phyloP scores from a whole-genome alignment of 1,284 basidiomycete genomes.

The Apiotrichum montevideense region DNA sequence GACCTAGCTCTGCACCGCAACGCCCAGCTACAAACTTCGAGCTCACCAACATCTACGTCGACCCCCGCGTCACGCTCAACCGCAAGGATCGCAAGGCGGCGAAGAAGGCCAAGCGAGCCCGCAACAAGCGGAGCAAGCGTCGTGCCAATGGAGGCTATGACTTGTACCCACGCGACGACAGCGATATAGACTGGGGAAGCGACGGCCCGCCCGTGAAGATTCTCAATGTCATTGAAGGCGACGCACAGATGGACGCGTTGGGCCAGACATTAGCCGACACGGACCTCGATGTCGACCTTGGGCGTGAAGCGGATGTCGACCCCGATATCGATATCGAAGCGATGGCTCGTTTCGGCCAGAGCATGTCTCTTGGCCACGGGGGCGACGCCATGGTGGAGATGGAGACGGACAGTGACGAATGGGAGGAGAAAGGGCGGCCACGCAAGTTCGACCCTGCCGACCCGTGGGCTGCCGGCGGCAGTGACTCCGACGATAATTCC shows the following conservation, averaged over 20 bases:
- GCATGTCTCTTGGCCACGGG: constrained; percentile 15
- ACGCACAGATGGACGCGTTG: constrained; percentile 15
- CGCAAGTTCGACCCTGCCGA: neutral
- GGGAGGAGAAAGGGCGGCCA: constrained; percentile 10
- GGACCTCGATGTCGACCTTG: constrained; percentile 9
- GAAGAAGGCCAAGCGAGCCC: constrained; percentile 26
- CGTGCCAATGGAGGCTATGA: constrained; percentile 11
- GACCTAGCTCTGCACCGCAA: neutral
- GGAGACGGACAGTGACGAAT: constrained; percentile 16
- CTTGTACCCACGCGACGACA: constrained; percentile 29
- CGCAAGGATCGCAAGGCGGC: constrained; percentile 25
- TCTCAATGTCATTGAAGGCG: neutral
- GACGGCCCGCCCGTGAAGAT: constrained; percentile 36
- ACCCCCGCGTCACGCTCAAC: constrained; percentile 19
- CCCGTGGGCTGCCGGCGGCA: constrained; percentile 9
- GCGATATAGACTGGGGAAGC: constrained; percentile 47
- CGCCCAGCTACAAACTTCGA: constrained; percentile 4
- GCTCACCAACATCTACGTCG: constrained; percentile 17
- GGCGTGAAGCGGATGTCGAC: constrained; percentile 19
- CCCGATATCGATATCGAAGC: constrained; percentile 25
- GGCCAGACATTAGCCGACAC: constrained; percentile 17
- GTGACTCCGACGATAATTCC: neutral
- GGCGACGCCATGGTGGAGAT: constrained; percentile 11
- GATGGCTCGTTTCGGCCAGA: constrained; percentile 24
- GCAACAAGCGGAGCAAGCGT: constrained; percentile 22